Percentiles rank a stretch among this genome's conserved stretches.
Conservation (phyloP, 2,329 filamentous ascomycete genomes). For the Arthroderma sp. region DNA sequence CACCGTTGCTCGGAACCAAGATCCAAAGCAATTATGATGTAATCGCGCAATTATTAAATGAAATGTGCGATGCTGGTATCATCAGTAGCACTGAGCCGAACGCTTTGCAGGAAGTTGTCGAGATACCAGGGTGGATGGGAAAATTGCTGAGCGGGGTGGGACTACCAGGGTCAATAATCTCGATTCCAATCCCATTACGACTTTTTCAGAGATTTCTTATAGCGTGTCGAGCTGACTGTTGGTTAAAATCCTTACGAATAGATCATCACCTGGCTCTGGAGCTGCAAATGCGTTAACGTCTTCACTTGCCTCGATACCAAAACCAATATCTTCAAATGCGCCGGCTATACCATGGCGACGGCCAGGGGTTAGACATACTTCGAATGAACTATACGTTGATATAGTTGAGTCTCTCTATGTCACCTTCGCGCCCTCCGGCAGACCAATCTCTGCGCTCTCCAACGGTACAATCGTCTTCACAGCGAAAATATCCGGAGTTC, state of each 20-base stretch:
- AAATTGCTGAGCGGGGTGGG: conserved; percentile 80
- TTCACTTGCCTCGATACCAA: conserved; percentile 21
- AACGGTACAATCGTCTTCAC: conserved; percentile 92
- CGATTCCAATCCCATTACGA: neutral
- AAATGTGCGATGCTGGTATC: conserved; percentile 93
- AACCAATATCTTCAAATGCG: conserved; percentile 17
- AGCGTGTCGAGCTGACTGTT: neutral
- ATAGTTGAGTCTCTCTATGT: conserved; percentile 81
- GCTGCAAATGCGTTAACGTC: conserved; percentile 28
- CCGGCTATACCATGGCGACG: conserved; percentile 72
- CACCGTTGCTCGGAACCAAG: conserved; percentile 71
- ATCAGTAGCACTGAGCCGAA: conserved; percentile 87
- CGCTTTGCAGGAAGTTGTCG: conserved; percentile 77
- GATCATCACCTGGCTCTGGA: conserved; percentile 30
- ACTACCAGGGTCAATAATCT: conserved; percentile 52
- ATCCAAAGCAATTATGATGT: conserved; percentile 88
- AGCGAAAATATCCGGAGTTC: conserved; percentile 84
- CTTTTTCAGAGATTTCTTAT: neutral
- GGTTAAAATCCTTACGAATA: conserved; percentile 9
- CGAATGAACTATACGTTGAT: conserved; percentile 94
- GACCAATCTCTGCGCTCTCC: conserved; percentile 72
- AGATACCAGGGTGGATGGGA: conserved; percentile 80
- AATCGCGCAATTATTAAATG: conserved; percentile 77
- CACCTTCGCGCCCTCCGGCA: conserved; percentile 78
- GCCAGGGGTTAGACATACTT: conserved; percentile 86